A percentile compares a stretch with the other conserved stretches of the same genome.
These are phyloP conservation scores for Pseudogymnoascus sp. DNA, from an alignment of 2,329 filamentous ascomycete species.

Conservation along the genomic window DNA sequence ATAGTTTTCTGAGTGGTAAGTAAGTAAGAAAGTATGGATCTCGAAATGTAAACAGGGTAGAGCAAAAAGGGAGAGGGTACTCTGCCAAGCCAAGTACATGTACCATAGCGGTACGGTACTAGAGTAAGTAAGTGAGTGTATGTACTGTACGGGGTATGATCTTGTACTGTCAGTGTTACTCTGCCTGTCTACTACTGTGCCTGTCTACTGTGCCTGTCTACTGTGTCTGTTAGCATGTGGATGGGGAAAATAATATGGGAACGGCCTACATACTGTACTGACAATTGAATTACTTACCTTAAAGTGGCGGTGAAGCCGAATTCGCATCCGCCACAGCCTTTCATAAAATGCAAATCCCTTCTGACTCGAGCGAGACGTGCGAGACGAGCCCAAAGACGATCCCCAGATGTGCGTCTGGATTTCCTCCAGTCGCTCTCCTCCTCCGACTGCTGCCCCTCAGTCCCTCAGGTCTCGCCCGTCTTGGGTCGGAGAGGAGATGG, in stretches of 20 bases:
- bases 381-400: background rate
- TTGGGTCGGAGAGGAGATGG: background rate
- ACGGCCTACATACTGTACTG: background rate
- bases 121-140: background rate
- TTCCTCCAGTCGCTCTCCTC: background rate
- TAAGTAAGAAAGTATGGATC: background rate
- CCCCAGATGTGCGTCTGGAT: background rate
- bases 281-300: background rate
- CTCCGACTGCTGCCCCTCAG: background rate
- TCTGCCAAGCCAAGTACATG: background rate
- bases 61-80: background rate
- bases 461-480: background rate
- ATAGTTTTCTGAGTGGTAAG: background rate
- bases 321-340: background rate
- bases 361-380: background rate
- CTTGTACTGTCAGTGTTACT: background rate
- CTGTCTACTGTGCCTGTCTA: background rate
- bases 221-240: background rate
- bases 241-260: background rate
- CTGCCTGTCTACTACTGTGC: background rate
- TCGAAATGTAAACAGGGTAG: background rate
- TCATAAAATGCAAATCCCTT: background rate
- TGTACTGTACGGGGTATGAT: background rate
- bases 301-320: background rate
- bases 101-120: background rate